Percentiles rank a stretch among this genome's conserved stretches.
Conservation (phyloP, 2,329 filamentous ascomycete genomes). For the Chaetomium olivaceum region DNA sequence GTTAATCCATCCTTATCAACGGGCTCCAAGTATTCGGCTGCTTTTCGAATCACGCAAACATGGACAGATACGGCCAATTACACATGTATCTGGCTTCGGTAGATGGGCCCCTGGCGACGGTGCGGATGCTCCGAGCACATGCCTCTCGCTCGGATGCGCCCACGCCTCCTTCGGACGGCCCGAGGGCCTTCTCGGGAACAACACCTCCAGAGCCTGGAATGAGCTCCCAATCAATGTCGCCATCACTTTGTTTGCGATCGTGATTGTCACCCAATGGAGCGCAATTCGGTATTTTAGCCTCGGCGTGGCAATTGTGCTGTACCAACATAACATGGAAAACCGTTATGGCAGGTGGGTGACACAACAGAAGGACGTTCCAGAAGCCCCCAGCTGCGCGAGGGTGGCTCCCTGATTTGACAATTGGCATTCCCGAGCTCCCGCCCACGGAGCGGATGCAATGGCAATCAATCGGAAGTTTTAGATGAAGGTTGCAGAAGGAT, state of each 20-base stretch:
- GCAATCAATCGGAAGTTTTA: conserved; percentile 25
- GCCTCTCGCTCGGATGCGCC: conserved; percentile 3
- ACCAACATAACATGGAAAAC: background rate
- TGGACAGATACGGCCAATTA: background rate
- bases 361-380: conserved; percentile 17
- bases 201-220: background rate
- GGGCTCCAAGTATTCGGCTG: conserved; percentile 7
- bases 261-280: background rate
- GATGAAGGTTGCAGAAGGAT: conserved; percentile 17
- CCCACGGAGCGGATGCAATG: conserved; percentile 23
- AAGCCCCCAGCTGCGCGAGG: background rate
- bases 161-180: background rate
- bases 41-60: background rate
- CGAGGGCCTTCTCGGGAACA: background rate
- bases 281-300: conserved; percentile 8
- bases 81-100: background rate
- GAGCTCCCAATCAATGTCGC: background rate
- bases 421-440: conserved; percentile 8
- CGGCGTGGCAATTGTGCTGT: conserved; percentile 3
- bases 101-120: background rate
- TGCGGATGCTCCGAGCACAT: conserved; percentile 1
- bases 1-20: background rate
- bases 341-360: conserved; percentile 5
- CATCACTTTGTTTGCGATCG: background rate
- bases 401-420: background rate